Percentiles rank a stretch among this genome's conserved stretches.
These are phyloP conservation scores for Corylus heterophylla DNA, from an alignment of 306 rosid species.

Conservation along the genomic window DNA sequence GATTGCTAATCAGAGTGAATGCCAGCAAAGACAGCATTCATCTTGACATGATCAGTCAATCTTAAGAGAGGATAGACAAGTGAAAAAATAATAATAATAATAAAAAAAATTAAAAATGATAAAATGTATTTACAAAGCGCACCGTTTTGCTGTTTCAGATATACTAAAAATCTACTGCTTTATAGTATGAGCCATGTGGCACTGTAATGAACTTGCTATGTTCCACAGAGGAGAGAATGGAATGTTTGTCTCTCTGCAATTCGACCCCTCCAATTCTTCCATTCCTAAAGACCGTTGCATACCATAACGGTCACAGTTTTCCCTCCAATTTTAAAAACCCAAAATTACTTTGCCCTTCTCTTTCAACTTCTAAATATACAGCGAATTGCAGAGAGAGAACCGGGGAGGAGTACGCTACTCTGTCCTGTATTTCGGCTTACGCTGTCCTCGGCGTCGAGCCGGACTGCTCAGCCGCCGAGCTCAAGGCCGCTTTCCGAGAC, in stretches of 20 bases:
- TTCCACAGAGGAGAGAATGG: conserved; percentile 31
- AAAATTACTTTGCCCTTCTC: conserved; percentile 6
- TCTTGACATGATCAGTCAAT: no score
- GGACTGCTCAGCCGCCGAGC: conserved; percentile 54
- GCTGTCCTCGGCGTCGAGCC: conserved; percentile 68
- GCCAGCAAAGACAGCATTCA: no score
- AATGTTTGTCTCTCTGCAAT: conserved; percentile 22
- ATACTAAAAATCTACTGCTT: not conserved
- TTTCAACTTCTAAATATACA: conserved; percentile 14
- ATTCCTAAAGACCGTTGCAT: conserved; percentile 36
- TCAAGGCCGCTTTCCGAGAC: conserved; percentile 87
- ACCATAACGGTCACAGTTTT: conserved; percentile 9
- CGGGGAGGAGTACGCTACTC: conserved; percentile 36
- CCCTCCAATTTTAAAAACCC: conserved; percentile 25
- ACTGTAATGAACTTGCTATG: not conserved
- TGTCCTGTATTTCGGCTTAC: conserved; percentile 55
- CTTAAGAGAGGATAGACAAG: no score
- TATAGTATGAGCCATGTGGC: not conserved
- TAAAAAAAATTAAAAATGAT: not conserved
- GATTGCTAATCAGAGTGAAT: no score
- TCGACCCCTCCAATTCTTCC: conserved; percentile 27
- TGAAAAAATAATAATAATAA: not conserved
- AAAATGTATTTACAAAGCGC: not conserved
- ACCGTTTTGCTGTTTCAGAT: not conserved
- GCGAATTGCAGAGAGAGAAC: conserved; percentile 36